Percentiles rank a stretch among this genome's conserved stretches.
Conservation (phyloP, 805 yeast species). For the Sungouiozyma ichnusensis region DNA sequence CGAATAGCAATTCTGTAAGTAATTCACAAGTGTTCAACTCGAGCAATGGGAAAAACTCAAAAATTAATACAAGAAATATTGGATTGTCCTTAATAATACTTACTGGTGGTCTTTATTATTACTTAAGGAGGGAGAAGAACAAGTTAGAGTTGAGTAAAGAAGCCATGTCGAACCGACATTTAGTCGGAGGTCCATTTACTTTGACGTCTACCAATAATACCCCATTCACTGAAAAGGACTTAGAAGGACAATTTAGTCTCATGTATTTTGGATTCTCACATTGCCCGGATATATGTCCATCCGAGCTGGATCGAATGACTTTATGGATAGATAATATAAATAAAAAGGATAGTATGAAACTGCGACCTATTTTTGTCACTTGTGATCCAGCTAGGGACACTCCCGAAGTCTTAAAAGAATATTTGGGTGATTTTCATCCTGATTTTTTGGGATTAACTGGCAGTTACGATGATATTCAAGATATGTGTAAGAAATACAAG, state of each 20-base stretch:
- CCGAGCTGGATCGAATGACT: constrained; percentile 86
- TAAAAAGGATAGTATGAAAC: constrained; percentile 36
- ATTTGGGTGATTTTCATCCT: constrained; percentile 81
- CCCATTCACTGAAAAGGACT: constrained; percentile 62
- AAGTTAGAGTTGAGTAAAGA: constrained; percentile 63
- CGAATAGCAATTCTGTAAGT: background rate
- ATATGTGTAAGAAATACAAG: constrained; percentile 75
- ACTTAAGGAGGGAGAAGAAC: constrained; percentile 64
- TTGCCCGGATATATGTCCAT: constrained; percentile 98
- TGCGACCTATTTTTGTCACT: constrained; percentile 85
- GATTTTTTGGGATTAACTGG: constrained; percentile 87
- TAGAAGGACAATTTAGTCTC: constrained; percentile 68
- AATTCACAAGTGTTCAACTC: background rate
- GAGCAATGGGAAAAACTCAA: background rate
- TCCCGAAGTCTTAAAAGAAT: constrained; percentile 72
- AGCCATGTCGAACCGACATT: constrained; percentile 78
- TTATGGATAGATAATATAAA: constrained; percentile 50
- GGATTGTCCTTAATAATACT: constrained; percentile 45
- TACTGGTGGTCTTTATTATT: constrained; percentile 62
- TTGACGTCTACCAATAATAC: constrained; percentile 61
- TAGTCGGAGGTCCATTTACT: constrained; percentile 69
- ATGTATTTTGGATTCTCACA: constrained; percentile 91
- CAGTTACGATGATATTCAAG: constrained; percentile 71
- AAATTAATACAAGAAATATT: constrained; percentile 82
- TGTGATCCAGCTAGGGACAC: constrained; percentile 94